Base-by-base conservation (phyloP, 441 rosid species). In the Corymbia calophylla region DNA sequence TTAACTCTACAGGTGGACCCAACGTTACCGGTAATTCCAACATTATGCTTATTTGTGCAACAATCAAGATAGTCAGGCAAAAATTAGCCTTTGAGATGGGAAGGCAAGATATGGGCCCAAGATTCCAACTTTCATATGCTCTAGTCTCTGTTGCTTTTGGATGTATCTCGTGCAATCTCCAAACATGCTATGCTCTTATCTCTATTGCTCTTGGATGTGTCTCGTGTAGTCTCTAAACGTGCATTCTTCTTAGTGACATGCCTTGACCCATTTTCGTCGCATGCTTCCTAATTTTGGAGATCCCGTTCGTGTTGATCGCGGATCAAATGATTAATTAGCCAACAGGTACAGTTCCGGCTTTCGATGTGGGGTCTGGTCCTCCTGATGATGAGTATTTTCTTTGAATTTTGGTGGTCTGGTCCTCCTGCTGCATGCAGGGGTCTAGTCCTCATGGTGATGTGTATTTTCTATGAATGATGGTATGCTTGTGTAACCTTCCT, bases 21-120 rank as follows among this genome's bases (percentile, higher is more conserved):
- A 27, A 27, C 66, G 3, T 1, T 58, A 2, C 64, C 1, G 6
- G 14, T 53, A 6, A 14, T 1, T 9, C 6, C 13, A 10, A 1
- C 13, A 58, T 25, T 2, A 0, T 58, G n/a, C 31, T 27, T 27
- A 60, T 60, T 3, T 60, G 15, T 14, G 2, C 6, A 25, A 6
- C 3, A 0, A 58, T 58, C 13, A 58, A 25, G 25, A 10, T 58
- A 2, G 12, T 25, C 1, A 0, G 3, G 12, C 3, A 58, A 58
- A 4, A 2, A 4, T 56, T 21, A 1, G 9, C 21, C 5, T 56
- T 9, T 1, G 3, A 25, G 29, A 58, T 11, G n/a, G 3, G n/a
- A 58, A 58, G 64, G 64, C n/a, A 25, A 58, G 15, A 25, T 58
- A 12, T 58, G 5, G n/a, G 7, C 5, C n/a, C 64, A 5, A 25